phyloP scores from a whole-genome alignment of 768 basidiomycete genomes.

The Naganishia onofrii region DNA sequence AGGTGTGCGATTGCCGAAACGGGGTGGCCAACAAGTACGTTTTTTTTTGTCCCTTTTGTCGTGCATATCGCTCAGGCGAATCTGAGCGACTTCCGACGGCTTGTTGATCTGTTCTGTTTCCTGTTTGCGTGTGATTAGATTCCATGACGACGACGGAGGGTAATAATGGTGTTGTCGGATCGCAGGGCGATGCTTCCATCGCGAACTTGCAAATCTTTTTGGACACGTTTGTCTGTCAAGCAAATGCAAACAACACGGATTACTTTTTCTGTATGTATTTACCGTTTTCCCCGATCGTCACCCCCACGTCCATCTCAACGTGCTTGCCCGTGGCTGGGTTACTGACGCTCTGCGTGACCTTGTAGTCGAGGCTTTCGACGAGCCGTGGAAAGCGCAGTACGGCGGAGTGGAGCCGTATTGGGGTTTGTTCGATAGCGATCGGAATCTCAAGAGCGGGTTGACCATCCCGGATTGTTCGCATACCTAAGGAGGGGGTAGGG shows the following conservation, averaged over 20 bases:
- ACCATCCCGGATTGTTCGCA: constrained; percentile 51
- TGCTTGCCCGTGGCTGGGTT: no score
- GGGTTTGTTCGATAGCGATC: constrained; percentile 65
- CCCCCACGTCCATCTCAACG: no score
- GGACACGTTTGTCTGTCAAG: constrained; percentile 80
- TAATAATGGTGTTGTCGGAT: constrained; percentile 67
- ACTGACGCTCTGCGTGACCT: neutral
- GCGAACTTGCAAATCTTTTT: constrained; percentile 66
- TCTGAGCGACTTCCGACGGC: no score
- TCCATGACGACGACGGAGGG: constrained; percentile 25
- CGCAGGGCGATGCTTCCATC: constrained; percentile 56
- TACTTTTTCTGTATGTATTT: constrained; percentile 67
- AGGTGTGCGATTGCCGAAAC: constrained; percentile 92
- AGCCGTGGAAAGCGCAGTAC: constrained; percentile 75
- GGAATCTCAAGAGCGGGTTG: constrained; percentile 49
- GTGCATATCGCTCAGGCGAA: no score
- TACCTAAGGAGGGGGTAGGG: neutral
- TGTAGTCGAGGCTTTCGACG: constrained; percentile 65
- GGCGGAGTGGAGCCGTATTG: constrained; percentile 77
- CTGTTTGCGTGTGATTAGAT: neutral
- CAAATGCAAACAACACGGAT: constrained; percentile 72
- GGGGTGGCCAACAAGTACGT: constrained; percentile 53
- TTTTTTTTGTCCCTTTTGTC: neutral
- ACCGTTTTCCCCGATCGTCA: no score
- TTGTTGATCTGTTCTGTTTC: neutral